phyloP scores from a whole-genome alignment of 768 basidiomycete genomes.

The Candolleomyces eurysporus region DNA sequence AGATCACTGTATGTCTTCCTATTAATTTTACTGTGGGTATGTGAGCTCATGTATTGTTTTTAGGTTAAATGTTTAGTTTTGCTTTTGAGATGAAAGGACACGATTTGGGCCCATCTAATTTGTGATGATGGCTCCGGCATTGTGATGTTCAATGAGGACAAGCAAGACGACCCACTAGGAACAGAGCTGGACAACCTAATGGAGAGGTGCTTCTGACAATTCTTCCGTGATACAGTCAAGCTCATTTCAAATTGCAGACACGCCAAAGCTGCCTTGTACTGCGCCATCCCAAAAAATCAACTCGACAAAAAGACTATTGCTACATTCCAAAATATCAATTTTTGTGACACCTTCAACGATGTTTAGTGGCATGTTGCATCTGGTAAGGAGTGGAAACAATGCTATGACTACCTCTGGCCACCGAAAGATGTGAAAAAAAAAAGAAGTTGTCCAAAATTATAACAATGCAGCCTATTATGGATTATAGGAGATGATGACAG shows the following conservation, averaged over 20 bases:
- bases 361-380: background rate
- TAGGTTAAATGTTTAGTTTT: no score
- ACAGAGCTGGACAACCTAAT: background rate
- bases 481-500: background rate
- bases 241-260: background rate
- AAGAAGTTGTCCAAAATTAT: background rate
- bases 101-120: background rate
- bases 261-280: background rate
- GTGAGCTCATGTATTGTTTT: no score
- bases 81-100: background rate
- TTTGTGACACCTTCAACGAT: background rate
- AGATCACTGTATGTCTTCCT: no score
- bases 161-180: background rate
- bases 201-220: background rate
- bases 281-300: background rate
- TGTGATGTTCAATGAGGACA: background rate
- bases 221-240: background rate
- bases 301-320: background rate
- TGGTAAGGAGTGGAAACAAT: background rate
- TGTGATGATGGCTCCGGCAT: constrained; percentile 1
- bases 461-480: background rate
- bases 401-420: background rate
- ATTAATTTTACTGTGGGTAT: no score
- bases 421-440: background rate
- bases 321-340: background rate